phyloP scores from a whole-genome alignment of 2,329 filamentous ascomycete genomes.

The Neofusicoccum sp. region DNA sequence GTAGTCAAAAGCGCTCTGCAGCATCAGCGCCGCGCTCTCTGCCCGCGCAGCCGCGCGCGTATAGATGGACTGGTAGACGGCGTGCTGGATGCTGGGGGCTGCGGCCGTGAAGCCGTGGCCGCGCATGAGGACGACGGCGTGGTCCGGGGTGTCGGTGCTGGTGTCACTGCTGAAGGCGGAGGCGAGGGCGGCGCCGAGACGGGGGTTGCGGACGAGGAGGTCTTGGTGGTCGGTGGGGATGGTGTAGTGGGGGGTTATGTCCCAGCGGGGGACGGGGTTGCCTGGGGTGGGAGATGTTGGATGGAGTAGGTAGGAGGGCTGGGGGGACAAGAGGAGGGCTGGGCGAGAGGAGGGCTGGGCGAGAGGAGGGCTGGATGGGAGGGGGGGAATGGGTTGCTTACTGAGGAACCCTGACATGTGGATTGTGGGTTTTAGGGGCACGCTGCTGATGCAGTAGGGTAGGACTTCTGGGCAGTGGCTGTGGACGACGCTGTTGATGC shows the following conservation, averaged over 20 bases:
- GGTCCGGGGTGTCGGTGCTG: conserved; percentile 3
- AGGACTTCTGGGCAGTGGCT: conserved; percentile 47
- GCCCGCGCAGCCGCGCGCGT: conserved; percentile 44
- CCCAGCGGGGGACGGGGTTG: conserved; percentile 40
- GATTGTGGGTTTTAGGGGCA: conserved; percentile 40
- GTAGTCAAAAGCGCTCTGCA: conserved; percentile 17
- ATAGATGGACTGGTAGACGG: conserved; percentile 49
- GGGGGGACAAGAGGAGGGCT: too few relatives aligned
- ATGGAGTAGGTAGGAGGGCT: too few relatives aligned
- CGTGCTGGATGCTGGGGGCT: conserved; percentile 47
- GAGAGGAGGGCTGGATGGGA: not conserved
- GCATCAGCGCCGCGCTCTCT: conserved; percentile 42
- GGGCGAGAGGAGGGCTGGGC: not conserved
- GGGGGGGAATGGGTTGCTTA: conserved; percentile 21
- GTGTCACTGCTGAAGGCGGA: conserved; percentile 32
- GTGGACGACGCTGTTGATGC: conserved; percentile 49
- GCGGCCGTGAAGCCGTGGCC: conserved; percentile 50
- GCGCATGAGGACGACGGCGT: conserved; percentile 45
- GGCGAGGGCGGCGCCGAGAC: conserved; percentile 38
- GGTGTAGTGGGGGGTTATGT: conserved; percentile 32
- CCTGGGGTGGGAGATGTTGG: conserved; percentile 25
- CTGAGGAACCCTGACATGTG: conserved; percentile 51
- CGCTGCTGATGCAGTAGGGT: conserved; percentile 45
- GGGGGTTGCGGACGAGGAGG: conserved; percentile 37
- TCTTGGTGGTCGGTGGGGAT: conserved; percentile 35